phyloP scores from a whole-genome alignment of 2,329 filamentous ascomycete genomes.

The Fusarium chuoi region DNA sequence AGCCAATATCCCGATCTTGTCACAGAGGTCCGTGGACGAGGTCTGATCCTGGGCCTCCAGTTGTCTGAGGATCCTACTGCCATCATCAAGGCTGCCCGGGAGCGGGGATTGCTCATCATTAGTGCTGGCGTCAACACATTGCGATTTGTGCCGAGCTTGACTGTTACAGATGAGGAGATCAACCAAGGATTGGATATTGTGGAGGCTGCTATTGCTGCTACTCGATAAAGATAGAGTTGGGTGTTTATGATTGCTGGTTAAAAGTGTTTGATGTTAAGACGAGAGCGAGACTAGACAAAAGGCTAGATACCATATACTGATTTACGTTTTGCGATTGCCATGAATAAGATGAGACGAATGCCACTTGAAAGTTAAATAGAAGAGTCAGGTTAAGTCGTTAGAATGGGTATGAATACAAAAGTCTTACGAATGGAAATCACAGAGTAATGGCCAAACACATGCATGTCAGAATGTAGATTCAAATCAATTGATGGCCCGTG shows the following conservation, averaged over 20 bases:
- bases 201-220: constrained; percentile 69
- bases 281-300: constrained; percentile 29
- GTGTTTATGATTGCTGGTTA: not conserved
- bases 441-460: too few relatives aligned
- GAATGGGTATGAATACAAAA: not conserved
- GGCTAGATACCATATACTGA: constrained; percentile 32
- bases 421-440: not conserved
- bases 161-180: constrained; percentile 84
- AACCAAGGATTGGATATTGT: constrained; percentile 79
- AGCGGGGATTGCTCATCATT: constrained; percentile 89
- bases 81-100: constrained; percentile 85
- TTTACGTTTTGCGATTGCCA: constrained; percentile 2
- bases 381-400: not conserved
- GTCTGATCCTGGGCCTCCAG: constrained; percentile 89
- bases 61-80: constrained; percentile 76
- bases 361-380: fast-evolving
- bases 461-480: not conserved
- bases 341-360: not conserved
- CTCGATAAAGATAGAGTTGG: constrained; percentile 42
- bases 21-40: constrained; percentile 81
- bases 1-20: constrained; percentile 73
- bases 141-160: constrained; percentile 88
- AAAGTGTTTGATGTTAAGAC: constrained; percentile 10
- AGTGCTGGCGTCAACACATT: constrained; percentile 93
- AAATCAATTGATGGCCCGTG: constrained; percentile 25